Conservation (phyloP, 441 rosid genomes). For the Flueggea neowawraea region DNA sequence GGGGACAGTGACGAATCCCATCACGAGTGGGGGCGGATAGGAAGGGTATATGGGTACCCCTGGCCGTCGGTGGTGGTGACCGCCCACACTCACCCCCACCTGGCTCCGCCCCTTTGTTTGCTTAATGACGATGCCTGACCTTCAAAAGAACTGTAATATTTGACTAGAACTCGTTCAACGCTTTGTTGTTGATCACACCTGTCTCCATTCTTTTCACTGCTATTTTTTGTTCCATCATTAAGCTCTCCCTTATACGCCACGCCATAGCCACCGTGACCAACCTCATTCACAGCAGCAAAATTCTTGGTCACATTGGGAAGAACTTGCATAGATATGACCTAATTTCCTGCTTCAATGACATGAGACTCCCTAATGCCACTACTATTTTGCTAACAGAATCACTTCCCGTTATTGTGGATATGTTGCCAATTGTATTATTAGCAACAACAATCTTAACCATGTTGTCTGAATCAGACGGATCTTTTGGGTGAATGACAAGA, state of each 20-base stretch:
- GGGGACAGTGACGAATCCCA: no score
- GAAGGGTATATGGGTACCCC: no score
- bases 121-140: slow-evolving; percentile 72
- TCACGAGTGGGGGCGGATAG: no score
- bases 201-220: slow-evolving; percentile 83
- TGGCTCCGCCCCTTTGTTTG: no score
- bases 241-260: slow-evolving; percentile 72
- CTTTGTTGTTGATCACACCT: slow-evolving; percentile 60
- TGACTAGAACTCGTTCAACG: slow-evolving; percentile 58
- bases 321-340: slow-evolving; percentile 69
- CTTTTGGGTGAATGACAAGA: slow-evolving; percentile 65
- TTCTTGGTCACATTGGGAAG: slow-evolving; percentile 63
- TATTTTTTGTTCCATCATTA: slow-evolving; percentile 65
- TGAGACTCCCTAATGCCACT: slow-evolving; percentile 51
- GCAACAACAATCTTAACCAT: slow-evolving; percentile 58
- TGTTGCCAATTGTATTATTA: slow-evolving; percentile 37
- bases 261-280: slow-evolving; percentile 78
- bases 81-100: no score
- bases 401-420: slow-evolving; percentile 38
- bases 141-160: slow-evolving; percentile 75
- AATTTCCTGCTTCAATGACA: slow-evolving; percentile 66
- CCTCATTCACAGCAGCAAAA: slow-evolving; percentile 61
- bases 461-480: slow-evolving; percentile 54
- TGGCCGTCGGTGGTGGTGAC: no score
- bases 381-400: slow-evolving; percentile 45